A percentile compares a stretch with the other conserved stretches of the same genome.
These are phyloP conservation scores for Pisolithus microcarpus DNA, from an alignment of 768 basidiomycete genomes.

Conservation along the genomic window DNA sequence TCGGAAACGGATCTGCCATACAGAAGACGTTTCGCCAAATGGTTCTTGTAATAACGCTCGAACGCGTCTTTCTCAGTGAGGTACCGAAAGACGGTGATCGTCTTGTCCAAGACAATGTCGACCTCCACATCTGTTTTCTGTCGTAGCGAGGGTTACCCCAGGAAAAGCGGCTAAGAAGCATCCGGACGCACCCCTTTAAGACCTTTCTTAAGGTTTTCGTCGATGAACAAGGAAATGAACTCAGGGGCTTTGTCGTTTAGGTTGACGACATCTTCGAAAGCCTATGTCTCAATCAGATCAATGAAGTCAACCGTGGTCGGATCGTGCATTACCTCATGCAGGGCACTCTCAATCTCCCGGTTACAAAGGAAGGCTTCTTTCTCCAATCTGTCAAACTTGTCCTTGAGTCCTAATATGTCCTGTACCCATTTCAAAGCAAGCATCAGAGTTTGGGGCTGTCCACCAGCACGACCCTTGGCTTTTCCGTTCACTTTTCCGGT, in stretches of 20 bases:
- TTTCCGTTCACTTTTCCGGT: constrained; percentile 37
- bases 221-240: constrained; percentile 93
- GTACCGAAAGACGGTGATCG: constrained; percentile 92
- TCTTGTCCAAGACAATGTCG: constrained; percentile 86
- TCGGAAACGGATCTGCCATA: constrained; percentile 86
- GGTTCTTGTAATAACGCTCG: constrained; percentile 95
- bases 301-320: neutral
- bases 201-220: constrained; percentile 92
- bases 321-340: constrained; percentile 67
- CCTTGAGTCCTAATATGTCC: constrained; percentile 83
- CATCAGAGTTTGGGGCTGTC: constrained; percentile 35
- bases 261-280: constrained; percentile 90
- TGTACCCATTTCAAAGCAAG: constrained; percentile 90
- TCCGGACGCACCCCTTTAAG: constrained; percentile 73
- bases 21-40: constrained; percentile 89
- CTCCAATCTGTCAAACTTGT: constrained; percentile 80
- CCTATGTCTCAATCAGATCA: constrained; percentile 40
- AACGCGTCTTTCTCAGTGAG: constrained; percentile 95
- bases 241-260: constrained; percentile 82
- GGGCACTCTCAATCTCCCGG: constrained; percentile 66
- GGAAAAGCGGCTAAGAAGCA: neutral
- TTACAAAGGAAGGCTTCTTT: constrained; percentile 62
- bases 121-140: constrained; percentile 96
- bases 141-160: neutral
- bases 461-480: constrained; percentile 43